Evolutionary conservation across 1,139 yeast species (phyloP).

Genomic region (Ashbya aceris): DNA sequence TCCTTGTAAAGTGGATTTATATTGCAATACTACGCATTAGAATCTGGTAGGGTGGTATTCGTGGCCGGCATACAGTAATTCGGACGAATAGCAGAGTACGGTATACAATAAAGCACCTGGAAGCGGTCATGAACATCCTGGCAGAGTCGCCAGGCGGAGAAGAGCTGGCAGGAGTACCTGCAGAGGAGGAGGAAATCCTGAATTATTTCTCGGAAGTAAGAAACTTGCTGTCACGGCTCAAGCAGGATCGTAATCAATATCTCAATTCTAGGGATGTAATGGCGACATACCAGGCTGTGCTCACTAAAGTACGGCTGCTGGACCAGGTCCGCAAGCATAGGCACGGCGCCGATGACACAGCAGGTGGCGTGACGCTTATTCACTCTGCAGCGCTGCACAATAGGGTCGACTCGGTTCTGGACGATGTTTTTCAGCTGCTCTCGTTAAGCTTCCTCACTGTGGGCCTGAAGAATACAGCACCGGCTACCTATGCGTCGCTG

Average conservation of each 20-base stretch:
- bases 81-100: too few species aligned
- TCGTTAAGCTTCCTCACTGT: constrained; percentile 84
- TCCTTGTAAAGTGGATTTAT: too few species aligned
- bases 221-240: constrained; percentile 43
- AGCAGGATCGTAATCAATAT: constrained; percentile 55
- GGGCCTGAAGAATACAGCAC: constrained; percentile 81
- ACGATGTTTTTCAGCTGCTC: constrained; percentile 80
- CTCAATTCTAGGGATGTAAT: constrained; percentile 58
- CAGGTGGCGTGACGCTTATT: constrained; percentile 19
- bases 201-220: constrained; percentile 42
- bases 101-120: too few species aligned
- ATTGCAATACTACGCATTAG: too few species aligned
- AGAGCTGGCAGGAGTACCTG: constrained; percentile 33
- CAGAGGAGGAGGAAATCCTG: constrained; percentile 43
- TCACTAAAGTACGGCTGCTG: constrained; percentile 42
- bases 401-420: constrained; percentile 62
- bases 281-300: constrained; percentile 44
- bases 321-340: constrained; percentile 31
- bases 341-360: constrained; percentile 8
- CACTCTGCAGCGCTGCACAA: constrained; percentile 27
- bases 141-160: too few species aligned
- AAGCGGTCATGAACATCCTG: too few species aligned
- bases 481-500: constrained; percentile 85
- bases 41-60: too few species aligned
- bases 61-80: too few species aligned